A percentile compares a stretch with the other conserved stretches of the same genome.
These are phyloP conservation scores for Pseudonitzschia pungens DNA, from an alignment of 108 stramenopile genomes.

Conservation along the genomic window DNA sequence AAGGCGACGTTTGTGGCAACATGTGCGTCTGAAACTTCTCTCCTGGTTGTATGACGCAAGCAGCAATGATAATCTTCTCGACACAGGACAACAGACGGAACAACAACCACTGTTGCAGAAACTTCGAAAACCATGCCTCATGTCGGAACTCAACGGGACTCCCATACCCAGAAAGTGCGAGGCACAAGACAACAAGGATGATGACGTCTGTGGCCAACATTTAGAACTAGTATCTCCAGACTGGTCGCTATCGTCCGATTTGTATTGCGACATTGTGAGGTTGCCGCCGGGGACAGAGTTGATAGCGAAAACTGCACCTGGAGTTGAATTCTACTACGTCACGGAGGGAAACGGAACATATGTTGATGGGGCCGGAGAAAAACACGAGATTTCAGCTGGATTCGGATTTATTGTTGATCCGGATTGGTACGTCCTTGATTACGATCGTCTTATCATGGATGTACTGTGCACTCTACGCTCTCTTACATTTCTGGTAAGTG, in stretches of 20 bases:
- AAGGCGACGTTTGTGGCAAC: conserved; percentile 26
- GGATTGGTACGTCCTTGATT: conserved; percentile 15
- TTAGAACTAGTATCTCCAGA: conserved; percentile 32
- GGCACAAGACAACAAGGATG: background rate
- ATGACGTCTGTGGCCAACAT: conserved; percentile 9
- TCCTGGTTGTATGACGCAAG: conserved; percentile 13
- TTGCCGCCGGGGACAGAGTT: conserved; percentile 28
- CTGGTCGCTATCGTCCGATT: conserved; percentile 26
- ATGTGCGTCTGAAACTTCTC: conserved; percentile 23
- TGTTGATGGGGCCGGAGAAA: conserved; percentile 18
- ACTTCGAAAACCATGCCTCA: conserved; percentile 21
- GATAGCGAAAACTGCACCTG: conserved; percentile 6
- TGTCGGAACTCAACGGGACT: conserved; percentile 15
- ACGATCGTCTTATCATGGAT: background rate
- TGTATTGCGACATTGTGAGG: conserved; percentile 29
- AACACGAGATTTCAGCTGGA: conserved; percentile 18
- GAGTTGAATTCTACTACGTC: conserved; percentile 45
- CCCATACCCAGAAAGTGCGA: conserved; percentile 13
- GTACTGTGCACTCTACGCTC: background rate
- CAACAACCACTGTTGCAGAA: conserved; percentile 13
- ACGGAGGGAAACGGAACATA: conserved; percentile 26
- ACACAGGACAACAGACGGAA: background rate
- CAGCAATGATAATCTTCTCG: background rate
- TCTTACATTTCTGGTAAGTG: background rate
- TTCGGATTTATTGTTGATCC: conserved; percentile 33